phyloP scores from a whole-genome alignment of 2,329 filamentous ascomycete genomes.

The Verticillium klebahnii region DNA sequence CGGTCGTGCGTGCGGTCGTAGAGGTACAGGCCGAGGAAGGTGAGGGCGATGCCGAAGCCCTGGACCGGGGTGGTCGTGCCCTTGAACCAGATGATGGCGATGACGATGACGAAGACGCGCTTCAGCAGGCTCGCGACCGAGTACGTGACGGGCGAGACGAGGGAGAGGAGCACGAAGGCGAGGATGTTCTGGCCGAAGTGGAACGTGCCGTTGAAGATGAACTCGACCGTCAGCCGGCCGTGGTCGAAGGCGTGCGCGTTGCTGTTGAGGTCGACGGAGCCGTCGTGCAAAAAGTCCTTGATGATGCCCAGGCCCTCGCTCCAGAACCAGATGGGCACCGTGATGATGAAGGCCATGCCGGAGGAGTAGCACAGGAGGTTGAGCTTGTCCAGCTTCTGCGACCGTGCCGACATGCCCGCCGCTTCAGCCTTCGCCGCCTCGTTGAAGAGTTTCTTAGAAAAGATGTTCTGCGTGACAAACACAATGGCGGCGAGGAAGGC shows the following conservation, averaged over 20 bases:
- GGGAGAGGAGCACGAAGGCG: constrained; percentile 85
- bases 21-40: constrained; percentile 87
- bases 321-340: constrained; percentile 88
- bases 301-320: constrained; percentile 78
- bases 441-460: constrained; percentile 97
- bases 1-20: constrained; percentile 91
- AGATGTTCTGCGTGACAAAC: constrained; percentile 98
- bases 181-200: constrained; percentile 97
- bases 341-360: constrained; percentile 83
- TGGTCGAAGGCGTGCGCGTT: constrained; percentile 65
- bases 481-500: constrained; percentile 87
- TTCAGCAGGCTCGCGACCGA: constrained; percentile 95
- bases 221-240: constrained; percentile 73
- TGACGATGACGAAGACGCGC: constrained; percentile 91
- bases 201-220: constrained; percentile 93
- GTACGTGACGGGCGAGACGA: constrained; percentile 95
- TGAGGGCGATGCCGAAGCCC: constrained; percentile 78
- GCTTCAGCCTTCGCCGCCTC: constrained; percentile 82
- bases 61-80: constrained; percentile 82
- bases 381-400: constrained; percentile 88
- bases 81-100: constrained; percentile 94
- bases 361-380: constrained; percentile 98
- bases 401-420: constrained; percentile 57
- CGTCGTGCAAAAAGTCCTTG: constrained; percentile 73
- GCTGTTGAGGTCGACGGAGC: constrained; percentile 61